phyloP scores from a whole-genome alignment of 2,329 filamentous ascomycete genomes.

The Curvularia verruculosa region DNA sequence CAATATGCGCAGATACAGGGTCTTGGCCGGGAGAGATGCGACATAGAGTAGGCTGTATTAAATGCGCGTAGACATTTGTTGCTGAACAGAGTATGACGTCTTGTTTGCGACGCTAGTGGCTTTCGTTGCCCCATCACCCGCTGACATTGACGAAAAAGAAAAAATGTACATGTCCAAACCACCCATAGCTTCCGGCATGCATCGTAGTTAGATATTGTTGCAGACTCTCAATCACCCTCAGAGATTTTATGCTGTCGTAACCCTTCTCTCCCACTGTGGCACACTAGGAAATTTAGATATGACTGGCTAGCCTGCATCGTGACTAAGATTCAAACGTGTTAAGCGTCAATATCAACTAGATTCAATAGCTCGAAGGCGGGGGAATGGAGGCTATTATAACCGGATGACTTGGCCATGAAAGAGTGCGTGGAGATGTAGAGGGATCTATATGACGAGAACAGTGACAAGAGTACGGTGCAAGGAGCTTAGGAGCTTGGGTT shows the following conservation, averaged over 20 bases:
- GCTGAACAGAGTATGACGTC: slow-evolving; percentile 6
- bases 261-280: too few relatives aligned
- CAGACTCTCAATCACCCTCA: background rate
- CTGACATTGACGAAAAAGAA: background rate
- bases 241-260: background rate
- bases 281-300: too few relatives aligned
- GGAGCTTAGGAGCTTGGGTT: too few relatives aligned
- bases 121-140: background rate
- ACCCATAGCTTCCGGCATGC: background rate
- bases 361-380: too few relatives aligned
- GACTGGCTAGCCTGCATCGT: too few relatives aligned
- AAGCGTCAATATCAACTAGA: too few relatives aligned
- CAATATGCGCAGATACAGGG: slow-evolving; percentile 7
- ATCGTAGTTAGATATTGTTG: background rate
- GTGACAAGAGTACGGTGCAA: too few relatives aligned
- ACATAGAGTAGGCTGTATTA: background rate
- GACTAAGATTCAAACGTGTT: too few relatives aligned
- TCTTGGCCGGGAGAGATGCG: slow-evolving; percentile 4
- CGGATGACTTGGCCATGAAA: too few relatives aligned
- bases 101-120: slow-evolving; percentile 1
- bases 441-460: too few relatives aligned
- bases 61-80: slow-evolving; percentile 6
- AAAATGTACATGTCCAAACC: background rate
- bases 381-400: too few relatives aligned
- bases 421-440: too few relatives aligned